A percentile compares a stretch with the other conserved stretches of the same genome.
Evolutionary conservation across 257 asterid genomes (phyloP).

Genomic region (Cinchona pubescens): DNA sequence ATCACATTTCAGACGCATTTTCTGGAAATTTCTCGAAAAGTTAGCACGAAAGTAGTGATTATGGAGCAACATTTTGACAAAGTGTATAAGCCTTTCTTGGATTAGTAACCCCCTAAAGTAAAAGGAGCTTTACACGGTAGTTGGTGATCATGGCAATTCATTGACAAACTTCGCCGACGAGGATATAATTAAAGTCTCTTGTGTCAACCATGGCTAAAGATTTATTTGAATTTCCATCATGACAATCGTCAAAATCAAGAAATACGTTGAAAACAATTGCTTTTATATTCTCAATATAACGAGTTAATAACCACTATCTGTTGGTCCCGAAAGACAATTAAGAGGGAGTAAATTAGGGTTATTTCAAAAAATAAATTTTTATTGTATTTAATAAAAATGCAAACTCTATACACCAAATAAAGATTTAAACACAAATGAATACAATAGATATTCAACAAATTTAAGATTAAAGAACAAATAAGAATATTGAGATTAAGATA

Average conservation of each 20-base stretch:
- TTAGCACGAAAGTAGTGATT: slow-evolving; percentile 19
- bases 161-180: background rate
- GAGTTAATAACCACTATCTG: background rate
- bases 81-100: slow-evolving; percentile 9
- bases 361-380: too few species aligned
- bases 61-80: slow-evolving; percentile 15
- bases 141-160: slow-evolving; percentile 12
- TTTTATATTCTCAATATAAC: background rate
- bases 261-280: background rate
- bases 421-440: too few species aligned
- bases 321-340: too few species aligned
- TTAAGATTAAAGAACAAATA: too few species aligned
- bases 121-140: slow-evolving; percentile 14
- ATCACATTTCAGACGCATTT: slow-evolving; percentile 20
- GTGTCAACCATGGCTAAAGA: slow-evolving; percentile 11
- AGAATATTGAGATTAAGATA: too few species aligned
- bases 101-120: slow-evolving; percentile 5
- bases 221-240: background rate
- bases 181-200: too few species aligned
- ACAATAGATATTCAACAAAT: too few species aligned
- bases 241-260: background rate
- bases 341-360: too few species aligned
- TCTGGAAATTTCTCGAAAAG: slow-evolving; percentile 17
- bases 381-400: too few species aligned
- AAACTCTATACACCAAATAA: too few species aligned